Evolutionary conservation across 805 yeast genomes (phyloP).

Genomic region (Isabelozyma rhagii): DNA sequence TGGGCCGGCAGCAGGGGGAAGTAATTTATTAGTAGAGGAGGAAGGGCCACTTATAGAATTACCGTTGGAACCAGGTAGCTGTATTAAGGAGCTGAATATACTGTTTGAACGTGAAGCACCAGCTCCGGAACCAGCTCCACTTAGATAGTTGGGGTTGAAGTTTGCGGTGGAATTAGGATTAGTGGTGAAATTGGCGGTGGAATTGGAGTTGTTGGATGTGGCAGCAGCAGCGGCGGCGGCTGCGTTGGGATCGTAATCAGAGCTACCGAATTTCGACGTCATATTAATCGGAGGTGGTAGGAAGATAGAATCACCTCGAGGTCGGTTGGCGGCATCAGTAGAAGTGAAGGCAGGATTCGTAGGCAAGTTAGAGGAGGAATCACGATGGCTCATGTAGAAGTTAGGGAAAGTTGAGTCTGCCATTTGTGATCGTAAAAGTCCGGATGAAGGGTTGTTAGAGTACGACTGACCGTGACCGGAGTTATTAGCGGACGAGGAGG

Average conservation of each 20-base stretch:
- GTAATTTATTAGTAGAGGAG: not conserved
- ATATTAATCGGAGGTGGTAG: slow-evolving; percentile 33
- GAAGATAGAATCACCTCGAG: slow-evolving; percentile 36
- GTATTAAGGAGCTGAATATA: slow-evolving; percentile 37
- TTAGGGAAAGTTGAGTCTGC: slow-evolving; percentile 11
- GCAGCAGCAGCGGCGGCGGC: slow-evolving; percentile 16
- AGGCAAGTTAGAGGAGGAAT: slow-evolving; percentile 8
- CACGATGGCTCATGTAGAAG: slow-evolving; percentile 15
- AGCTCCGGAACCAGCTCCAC: not conserved
- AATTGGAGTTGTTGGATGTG: not conserved
- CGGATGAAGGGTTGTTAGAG: not conserved
- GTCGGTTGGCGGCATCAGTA: slow-evolving; percentile 10
- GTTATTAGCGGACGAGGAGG: not conserved
- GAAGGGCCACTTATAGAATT: slow-evolving; percentile 31
- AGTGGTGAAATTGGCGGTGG: slow-evolving; percentile 1
- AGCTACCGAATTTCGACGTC: slow-evolving; percentile 1
- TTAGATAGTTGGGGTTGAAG: slow-evolving; percentile 6
- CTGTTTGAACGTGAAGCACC: slow-evolving; percentile 31
- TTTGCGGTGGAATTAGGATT: slow-evolving; percentile 2
- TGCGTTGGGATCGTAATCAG: slow-evolving; percentile 1
- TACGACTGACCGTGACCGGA: not conserved
- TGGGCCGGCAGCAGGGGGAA: not conserved
- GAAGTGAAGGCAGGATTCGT: not conserved
- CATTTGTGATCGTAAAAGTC: slow-evolving; percentile 4
- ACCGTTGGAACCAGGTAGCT: slow-evolving; percentile 32